Base-by-base conservation (phyloP, 129 eudicot species). In the Deinandra increscens region DNA sequence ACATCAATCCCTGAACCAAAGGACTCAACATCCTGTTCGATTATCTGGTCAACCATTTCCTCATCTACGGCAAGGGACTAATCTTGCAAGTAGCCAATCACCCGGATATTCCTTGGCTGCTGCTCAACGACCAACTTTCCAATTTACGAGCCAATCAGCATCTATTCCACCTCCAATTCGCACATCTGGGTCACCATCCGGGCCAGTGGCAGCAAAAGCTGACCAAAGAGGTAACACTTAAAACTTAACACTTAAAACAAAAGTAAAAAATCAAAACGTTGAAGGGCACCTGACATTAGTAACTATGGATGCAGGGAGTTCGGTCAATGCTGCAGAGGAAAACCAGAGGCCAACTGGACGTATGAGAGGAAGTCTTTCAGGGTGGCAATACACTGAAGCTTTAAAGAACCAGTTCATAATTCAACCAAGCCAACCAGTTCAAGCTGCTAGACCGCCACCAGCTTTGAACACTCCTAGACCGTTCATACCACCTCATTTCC, bases 271-370 rank as follows among this genome's bases (percentile, higher is more conserved):
- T 42, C 33, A 9, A 20, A 14, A 19, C 15, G 3, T 26, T 67
- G 9, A 48, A 29, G 42, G 3, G 60, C 4, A 2, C 7, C 71
- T 45, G 56, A 66, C n/a, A 42, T 20, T 3, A 50, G 58, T 38
- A 8, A 22, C 56, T 41, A 26, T 19, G 49, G 37, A 75, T 66
- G 7, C 67, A 64, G 75, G 75, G 69, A 36, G n/a, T 68, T 13
- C 46, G 4, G 66, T 62, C 2, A 78, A 82, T 72, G 13, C 74
- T 22, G 71, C 75, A 17, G 94, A 86, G 29, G 82, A 78, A 44
- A 83, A 82, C 74, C 87, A 95, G 97, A 69, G 91, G 78, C 97
- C 95, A 51, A 61, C 76, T 3, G 91, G 95, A 9, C 88, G 97
- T 4, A 90, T 90, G 97, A 74, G 97, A 67, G 97, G 97, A 59